Evolutionary conservation across 1,284 basidiomycete genomes (phyloP).

Genomic region (Pseudozyma sp.): DNA sequence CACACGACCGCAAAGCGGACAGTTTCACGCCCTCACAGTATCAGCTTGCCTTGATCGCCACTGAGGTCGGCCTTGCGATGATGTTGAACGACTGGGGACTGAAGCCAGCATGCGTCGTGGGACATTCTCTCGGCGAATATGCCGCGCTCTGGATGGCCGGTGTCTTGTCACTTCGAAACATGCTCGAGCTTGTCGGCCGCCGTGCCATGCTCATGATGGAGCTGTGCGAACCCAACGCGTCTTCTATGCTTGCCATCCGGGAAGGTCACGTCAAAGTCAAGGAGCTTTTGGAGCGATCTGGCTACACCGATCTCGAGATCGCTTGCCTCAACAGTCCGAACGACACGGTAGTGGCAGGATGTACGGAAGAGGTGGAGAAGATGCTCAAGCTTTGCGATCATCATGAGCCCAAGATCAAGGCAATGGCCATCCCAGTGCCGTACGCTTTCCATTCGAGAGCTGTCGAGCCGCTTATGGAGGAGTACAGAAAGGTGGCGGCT

Average conservation of each 20-base stretch:
- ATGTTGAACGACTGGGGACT: slow-evolving; percentile 45
- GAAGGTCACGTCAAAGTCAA: slow-evolving; percentile 17
- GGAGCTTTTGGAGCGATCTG: slow-evolving; percentile 22
- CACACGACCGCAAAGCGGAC: slow-evolving; percentile 19
- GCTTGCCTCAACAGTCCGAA: slow-evolving; percentile 51
- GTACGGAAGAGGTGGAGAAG: slow-evolving; percentile 26
- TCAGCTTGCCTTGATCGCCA: slow-evolving; percentile 46
- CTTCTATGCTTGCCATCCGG: slow-evolving; percentile 49
- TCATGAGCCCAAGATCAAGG: slow-evolving; percentile 39
- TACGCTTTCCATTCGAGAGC: slow-evolving; percentile 51
- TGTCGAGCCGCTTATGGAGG: slow-evolving; percentile 34
- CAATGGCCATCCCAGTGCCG: slow-evolving; percentile 46
- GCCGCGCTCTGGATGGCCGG: slow-evolving; percentile 40
- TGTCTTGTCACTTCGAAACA: slow-evolving; percentile 30
- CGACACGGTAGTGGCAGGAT: slow-evolving; percentile 48
- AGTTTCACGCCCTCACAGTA: slow-evolving; percentile 38
- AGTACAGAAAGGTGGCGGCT: slow-evolving; percentile 3
- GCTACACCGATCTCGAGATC: slow-evolving; percentile 26
- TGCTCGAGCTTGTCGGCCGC: slow-evolving; percentile 43
- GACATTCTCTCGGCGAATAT: slow-evolving; percentile 57
- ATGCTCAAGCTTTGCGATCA: slow-evolving; percentile 26
- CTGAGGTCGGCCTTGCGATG: slow-evolving; percentile 33
- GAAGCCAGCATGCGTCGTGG: slow-evolving; percentile 27
- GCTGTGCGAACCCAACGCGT: slow-evolving; percentile 38
- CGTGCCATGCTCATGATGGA: slow-evolving; percentile 49